Base-by-base conservation (phyloP, 768 basidiomycete genomes). In the Floccularia luteovirens region DNA sequence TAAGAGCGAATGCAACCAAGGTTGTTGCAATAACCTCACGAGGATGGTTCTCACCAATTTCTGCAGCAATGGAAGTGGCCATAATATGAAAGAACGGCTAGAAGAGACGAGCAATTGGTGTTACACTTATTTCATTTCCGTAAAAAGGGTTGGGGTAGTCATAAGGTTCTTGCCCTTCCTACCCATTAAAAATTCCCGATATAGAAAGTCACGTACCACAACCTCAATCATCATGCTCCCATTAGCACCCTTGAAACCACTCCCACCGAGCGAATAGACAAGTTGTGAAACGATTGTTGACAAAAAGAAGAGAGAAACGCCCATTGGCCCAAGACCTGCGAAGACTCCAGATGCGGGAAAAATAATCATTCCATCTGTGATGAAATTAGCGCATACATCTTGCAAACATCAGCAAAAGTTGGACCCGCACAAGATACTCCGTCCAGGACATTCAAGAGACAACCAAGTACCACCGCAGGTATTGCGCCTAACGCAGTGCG, bases 211-310 rank as follows among this genome's bases (percentile, higher is more conserved):
- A 74, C 82, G 31, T 56, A 90, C 87, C 48, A 97, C 92, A 8
- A 93, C 90, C 62, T 98, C 94, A 45, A 99, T 97, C 91, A 97
- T 96, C 91, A 93, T 91, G 47, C 87, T 90, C 4, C 88, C 90
- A 60, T 90, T 92, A 1, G 84, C 90, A 36, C 88, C 89, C 6
- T 79, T 79, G 57, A 99, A 96, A 17, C 80, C 82, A 48, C 86
- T 91, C 3, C 88, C 94, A 3, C 91, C 93, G 6, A 82, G 59
- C 1, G 86, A 82, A 58, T 90, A 97, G 0, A 84, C 75, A 17
- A 96, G 62, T 54, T 97, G 94, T 0, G 91, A 68, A 24, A 94
- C 56, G 37, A 90, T 65, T 20, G 89, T 75, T 70, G 87, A 79
- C 14, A 91, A 73, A 58, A 93, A 94, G 60, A 94, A 94, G 84